Evolutionary conservation across 2,329 filamentous ascomycete species (phyloP).

Genomic region (Fusarium heterosporum): DNA sequence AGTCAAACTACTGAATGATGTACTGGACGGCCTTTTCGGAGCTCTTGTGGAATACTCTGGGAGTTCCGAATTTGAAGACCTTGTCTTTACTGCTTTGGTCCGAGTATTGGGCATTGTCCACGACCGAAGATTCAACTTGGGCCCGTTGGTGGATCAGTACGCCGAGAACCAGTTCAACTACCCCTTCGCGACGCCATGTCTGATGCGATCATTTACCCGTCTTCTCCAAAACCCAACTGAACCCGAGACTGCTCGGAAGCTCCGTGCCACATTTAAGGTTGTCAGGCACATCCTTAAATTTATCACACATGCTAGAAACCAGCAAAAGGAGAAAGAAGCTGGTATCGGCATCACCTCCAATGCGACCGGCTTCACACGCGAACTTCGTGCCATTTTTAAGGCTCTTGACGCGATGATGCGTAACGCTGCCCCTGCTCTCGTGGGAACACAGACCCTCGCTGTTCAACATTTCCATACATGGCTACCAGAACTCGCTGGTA

Average conservation of each 20-base stretch:
- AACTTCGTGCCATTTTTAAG: slow-evolving; percentile 89
- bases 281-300: slow-evolving; percentile 94
- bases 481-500: slow-evolving; percentile 87
- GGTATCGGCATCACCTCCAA: slow-evolving; percentile 85
- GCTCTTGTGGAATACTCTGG: slow-evolving; percentile 92
- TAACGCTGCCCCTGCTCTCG: slow-evolving; percentile 83
- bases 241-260: slow-evolving; percentile 81
- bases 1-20: slow-evolving; percentile 90
- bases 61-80: slow-evolving; percentile 90
- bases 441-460: slow-evolving; percentile 93
- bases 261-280: slow-evolving; percentile 94
- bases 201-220: slow-evolving; percentile 87
- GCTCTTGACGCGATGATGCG: slow-evolving; percentile 91
- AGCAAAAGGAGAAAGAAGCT: slow-evolving; percentile 89
- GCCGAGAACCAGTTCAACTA: slow-evolving; percentile 91
- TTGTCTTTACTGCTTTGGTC: slow-evolving; percentile 91
- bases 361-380: slow-evolving; percentile 79
- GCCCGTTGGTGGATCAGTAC: slow-evolving; percentile 91
- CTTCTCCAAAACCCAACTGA: slow-evolving; percentile 86
- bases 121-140: slow-evolving; percentile 91
- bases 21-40: slow-evolving; percentile 91
- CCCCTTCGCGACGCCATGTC: slow-evolving; percentile 88
- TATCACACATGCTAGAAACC: slow-evolving; percentile 87
- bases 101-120: slow-evolving; percentile 93
- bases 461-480: slow-evolving; percentile 98